Evolutionary conservation across 2,329 filamentous ascomycete species (phyloP), one percentile per base, ranked within the genome.

Genomic region (Aspergillus japonicus): DNA sequence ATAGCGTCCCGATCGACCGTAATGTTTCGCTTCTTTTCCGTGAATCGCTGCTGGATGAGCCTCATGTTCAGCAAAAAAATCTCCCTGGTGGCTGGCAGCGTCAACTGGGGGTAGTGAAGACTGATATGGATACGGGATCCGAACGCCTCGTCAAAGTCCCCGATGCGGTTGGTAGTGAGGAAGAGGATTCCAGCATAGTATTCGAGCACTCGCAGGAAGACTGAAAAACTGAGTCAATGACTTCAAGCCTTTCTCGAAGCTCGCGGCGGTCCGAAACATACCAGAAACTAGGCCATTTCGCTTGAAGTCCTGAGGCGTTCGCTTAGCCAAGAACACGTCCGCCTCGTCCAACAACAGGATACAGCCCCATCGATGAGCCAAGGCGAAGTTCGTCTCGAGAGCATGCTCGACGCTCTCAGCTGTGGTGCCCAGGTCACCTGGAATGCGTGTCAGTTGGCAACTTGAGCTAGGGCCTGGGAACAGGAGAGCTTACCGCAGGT

Each of bases 101-200:
- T 44, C 39, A 44, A 19, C 16, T 44, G 39, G 16, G 39, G 39
- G 39, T 81, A 82, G 70, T 78, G 79, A 1, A 82, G 68, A 1
- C 71, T 76, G 19, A 80, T 63, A 57, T 82, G 80, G 44, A 82
- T 79, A 16, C 80, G 76, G 1, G 80, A 82, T 47, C 21, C 42
- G n/a, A 54, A 81, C 0, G 82, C 82, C 57, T 80, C 80, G 54
- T 84, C 82, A 3, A 84, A 75, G 1, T 72, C 71, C 16, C 80
- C 79, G 5, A 81, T 77, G 3, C 80, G 75, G 69, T 83, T 84
- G 8, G 81, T 84, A 0, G 82, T 84, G 4, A 84, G 71, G 68
- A 60, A 56, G 12, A 60, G 50, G 81, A 81, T 73, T 21, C 81
- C 81, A 2, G 71, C 71, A 62, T 81, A 82, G 68, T 82, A 82